phyloP scores from a whole-genome alignment of 2,329 filamentous ascomycete genomes.

The Stagonosporopsis chrysanthemi region DNA sequence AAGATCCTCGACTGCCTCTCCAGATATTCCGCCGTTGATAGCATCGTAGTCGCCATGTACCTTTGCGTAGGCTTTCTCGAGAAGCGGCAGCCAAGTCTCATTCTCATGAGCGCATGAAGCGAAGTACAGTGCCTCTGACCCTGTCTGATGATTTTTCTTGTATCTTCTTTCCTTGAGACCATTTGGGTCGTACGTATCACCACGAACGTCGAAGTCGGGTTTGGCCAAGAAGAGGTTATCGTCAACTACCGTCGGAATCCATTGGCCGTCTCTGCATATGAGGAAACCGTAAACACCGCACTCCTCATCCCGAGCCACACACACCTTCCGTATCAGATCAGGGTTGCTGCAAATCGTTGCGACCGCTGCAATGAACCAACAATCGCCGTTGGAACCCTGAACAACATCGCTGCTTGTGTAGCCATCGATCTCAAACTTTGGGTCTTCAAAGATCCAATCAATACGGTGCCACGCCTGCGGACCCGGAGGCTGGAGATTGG shows the following conservation, averaged over 20 bases:
- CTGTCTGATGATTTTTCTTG: constrained; percentile 73
- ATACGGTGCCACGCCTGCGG: constrained; percentile 37
- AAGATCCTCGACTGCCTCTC: constrained; percentile 63
- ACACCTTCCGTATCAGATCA: constrained; percentile 74
- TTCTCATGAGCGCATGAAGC: constrained; percentile 76
- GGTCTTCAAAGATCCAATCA: constrained; percentile 79
- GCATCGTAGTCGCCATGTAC: constrained; percentile 80
- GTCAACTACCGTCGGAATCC: constrained; percentile 90
- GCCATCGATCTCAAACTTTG: constrained; percentile 78
- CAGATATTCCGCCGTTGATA: constrained; percentile 73
- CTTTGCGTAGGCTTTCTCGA: constrained; percentile 86
- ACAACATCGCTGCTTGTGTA: constrained; percentile 78
- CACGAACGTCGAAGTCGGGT: constrained; percentile 77
- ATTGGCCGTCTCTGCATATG: constrained; percentile 70
- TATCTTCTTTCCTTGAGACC: constrained; percentile 66
- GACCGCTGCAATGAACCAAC: constrained; percentile 83
- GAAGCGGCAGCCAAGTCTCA: constrained; percentile 80
- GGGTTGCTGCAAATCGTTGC: constrained; percentile 77
- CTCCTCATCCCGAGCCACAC: constrained; percentile 73
- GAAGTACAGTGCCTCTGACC: constrained; percentile 79
- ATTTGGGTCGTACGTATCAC: constrained; percentile 69
- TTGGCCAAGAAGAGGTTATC: constrained; percentile 85
- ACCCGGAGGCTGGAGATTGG: not conserved
- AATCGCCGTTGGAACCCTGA: constrained; percentile 80
- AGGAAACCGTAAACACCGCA: constrained; percentile 88